Conservation (phyloP, 345 rosid species). For the Erodium maritimum region DNA sequence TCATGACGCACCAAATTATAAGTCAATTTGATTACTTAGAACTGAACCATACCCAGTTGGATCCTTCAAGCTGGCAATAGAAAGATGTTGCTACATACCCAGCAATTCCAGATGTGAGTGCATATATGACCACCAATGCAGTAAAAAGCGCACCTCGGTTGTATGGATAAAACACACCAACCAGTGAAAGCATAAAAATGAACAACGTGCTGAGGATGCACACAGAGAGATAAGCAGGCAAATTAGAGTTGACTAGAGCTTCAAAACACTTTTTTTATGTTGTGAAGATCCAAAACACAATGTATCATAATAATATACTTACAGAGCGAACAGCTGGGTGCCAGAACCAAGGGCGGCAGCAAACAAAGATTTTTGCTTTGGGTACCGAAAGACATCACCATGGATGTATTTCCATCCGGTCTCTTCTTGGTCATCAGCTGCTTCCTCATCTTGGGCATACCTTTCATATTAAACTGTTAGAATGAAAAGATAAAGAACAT, state of each 20-base stretch:
- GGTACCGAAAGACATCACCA: conserved; percentile 38
- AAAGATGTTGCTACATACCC: conserved; percentile 36
- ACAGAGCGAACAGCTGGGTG: conserved; percentile 40
- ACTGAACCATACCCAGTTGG: conserved; percentile 24
- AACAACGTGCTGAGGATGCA: conserved; percentile 21
- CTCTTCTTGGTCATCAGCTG: conserved; percentile 37
- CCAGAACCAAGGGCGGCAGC: conserved; percentile 42
- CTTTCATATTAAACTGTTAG: conserved; percentile 7
- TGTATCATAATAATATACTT: conserved; percentile 8
- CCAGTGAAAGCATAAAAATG: conserved; percentile 34
- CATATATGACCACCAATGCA: conserved; percentile 37
- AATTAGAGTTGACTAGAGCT: not conserved
- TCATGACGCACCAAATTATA: too few species aligned
- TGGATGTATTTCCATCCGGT: conserved; percentile 49
- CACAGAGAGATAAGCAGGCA: not conserved
- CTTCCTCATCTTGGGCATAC: conserved; percentile 40
- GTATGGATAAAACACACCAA: conserved; percentile 42
- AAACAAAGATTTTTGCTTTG: conserved; percentile 28
- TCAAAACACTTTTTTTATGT: too few species aligned
- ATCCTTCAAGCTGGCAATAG: conserved; percentile 41
- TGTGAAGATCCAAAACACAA: not conserved
- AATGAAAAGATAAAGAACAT: too few species aligned
- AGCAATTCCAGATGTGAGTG: conserved; percentile 43
- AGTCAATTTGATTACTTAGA: too few species aligned
- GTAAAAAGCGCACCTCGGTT: conserved; percentile 41